Percentiles rank a stretch among this genome's conserved stretches.
These are phyloP conservation scores for Byssoonygena ceratinophila DNA, from an alignment of 2,329 filamentous ascomycete species.

Conservation along the genomic window DNA sequence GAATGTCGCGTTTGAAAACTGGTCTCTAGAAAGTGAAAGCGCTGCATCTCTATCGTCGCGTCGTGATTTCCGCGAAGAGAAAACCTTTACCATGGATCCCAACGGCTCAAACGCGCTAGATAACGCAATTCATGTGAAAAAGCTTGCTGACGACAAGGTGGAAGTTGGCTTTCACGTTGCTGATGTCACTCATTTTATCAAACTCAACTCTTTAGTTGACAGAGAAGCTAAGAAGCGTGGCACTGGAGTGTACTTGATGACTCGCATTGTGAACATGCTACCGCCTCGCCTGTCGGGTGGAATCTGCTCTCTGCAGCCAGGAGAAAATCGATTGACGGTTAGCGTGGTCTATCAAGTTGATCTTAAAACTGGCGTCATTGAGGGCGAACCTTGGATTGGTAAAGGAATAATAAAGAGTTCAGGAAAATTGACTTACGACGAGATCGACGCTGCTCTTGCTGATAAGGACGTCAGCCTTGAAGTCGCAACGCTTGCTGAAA, in stretches of 20 bases:
- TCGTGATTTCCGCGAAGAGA: conserved; percentile 81
- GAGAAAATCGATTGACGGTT: conserved; percentile 80
- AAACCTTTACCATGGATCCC: conserved; percentile 83
- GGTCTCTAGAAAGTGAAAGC: conserved; percentile 75
- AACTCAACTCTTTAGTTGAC: conserved; percentile 87
- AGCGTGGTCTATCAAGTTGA: conserved; percentile 91
- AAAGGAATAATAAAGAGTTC: conserved; percentile 87
- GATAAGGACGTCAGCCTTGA: conserved; percentile 55
- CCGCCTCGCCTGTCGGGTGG: conserved; percentile 76
- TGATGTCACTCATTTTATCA: conserved; percentile 94
- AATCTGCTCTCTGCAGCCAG: conserved; percentile 75
- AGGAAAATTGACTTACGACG: conserved; percentile 71
- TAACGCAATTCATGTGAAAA: conserved; percentile 86
- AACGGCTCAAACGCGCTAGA: conserved; percentile 80
- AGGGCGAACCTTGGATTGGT: conserved; percentile 87
- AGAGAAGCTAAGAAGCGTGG: conserved; percentile 96
- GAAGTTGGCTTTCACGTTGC: conserved; percentile 93
- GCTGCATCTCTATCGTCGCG: conserved; percentile 62
- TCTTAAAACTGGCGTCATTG: conserved; percentile 66
- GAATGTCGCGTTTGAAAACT: conserved; percentile 84
- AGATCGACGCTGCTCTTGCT: conserved; percentile 72
- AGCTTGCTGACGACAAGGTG: conserved; percentile 68
- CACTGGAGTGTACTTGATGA: conserved; percentile 88
- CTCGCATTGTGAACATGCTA: conserved; percentile 77
- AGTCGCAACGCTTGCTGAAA: conserved; percentile 59